Base-by-base conservation (phyloP, 2,329 filamentous ascomycete species). In the Periconia sp. region DNA sequence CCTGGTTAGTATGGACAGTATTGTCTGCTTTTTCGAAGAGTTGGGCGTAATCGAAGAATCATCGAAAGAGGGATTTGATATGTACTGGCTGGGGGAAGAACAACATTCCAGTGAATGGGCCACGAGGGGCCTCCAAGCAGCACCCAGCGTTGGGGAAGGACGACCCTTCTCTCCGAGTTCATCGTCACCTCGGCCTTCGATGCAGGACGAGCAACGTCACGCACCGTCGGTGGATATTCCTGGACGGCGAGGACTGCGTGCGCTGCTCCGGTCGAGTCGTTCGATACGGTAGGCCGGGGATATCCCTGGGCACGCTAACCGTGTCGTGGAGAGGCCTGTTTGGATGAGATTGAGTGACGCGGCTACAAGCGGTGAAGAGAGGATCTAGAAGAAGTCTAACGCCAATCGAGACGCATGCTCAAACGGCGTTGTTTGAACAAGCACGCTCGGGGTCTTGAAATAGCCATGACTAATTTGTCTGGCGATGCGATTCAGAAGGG, bases 11-110 rank as follows among this genome's bases (percentile, higher is more conserved):
- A 56, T 73, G 17, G 76, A 79, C 19, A 69, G 74, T 27, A 67
- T 77, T n/a, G 73, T 74, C 45, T 68, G 69, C 41, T 79, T 72
- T 61, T 77, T 79, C 47, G 68, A 74, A 19, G 67, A 66, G 2
- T 72, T 77, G 45, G 71, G 70, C 14, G 65, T 76, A n/a, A 65
- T 68, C 8, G 62, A 63, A 6, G 47, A 60, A 30, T 54, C 63
- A 13, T 64, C 67, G 7, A 66, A 71, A 40, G 58, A 57, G 17
- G 65, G 62, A 20, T 41, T 71, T 55, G 70, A 74, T 50, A 60
- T 55, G 50, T 74, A 62, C 53, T 74, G 70, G 71, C 53, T 64
- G 47, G 48, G 54, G n/a, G 47, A 58, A n/a, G 47, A 41, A 27
- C 45, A 33, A 17, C n/a, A n/a, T n/a, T 41, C 20, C 20, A 42